Evolutionary conservation across 192 early-diverging fungal species (phyloP), one percentile per base, ranked within the genome.

Genomic region (Umbelopsis ramanniana): DNA sequence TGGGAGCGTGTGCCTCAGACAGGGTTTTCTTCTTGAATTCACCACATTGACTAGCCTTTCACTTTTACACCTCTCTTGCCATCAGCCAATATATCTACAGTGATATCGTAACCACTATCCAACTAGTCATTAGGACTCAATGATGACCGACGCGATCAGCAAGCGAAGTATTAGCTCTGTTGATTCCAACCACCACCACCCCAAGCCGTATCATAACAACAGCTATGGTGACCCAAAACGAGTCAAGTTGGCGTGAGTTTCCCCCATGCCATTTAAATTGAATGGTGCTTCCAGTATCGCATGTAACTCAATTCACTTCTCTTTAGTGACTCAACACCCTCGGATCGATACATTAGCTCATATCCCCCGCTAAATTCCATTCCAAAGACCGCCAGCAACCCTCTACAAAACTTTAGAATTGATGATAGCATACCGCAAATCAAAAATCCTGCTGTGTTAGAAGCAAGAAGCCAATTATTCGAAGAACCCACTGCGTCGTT

Each of bases 101-200:
- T 21, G 48, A 50, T 50, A 50, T n/a, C 48, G 48, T 8, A 50
- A 50, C 4, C 17, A n/a, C 17, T 6, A 12, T 50, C 6, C 48
- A 21, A 17, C 15, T n/a, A 50, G 48, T 50, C 48, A 50, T 21
- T 50, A 4, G 33, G 29, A 63, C 57, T 63, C 29, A 37, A 63
- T 63, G 57, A 63, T 63, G 57, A 63, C 57, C 26, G 26, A 63
- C 57, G 57, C 57, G 57, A 63, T 63, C 57, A 63, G 57, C 33
- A 63, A 63, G 33, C 57, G 57, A 63, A 63, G 15, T 37, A 38
- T 63, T 37, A 35, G 57, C 26, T 19, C 23, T 63, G 57, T 63
- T 35, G 57, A 63, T 50, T 50, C 48, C 15, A 43, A 35, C 33
- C 40, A 35, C 57, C 12, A 63, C 57, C 14, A 63, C 33, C 40